Evolutionary conservation across 2,329 filamentous ascomycete species (phyloP).

Genomic region (Cladosporium austrohemisphaericum): DNA sequence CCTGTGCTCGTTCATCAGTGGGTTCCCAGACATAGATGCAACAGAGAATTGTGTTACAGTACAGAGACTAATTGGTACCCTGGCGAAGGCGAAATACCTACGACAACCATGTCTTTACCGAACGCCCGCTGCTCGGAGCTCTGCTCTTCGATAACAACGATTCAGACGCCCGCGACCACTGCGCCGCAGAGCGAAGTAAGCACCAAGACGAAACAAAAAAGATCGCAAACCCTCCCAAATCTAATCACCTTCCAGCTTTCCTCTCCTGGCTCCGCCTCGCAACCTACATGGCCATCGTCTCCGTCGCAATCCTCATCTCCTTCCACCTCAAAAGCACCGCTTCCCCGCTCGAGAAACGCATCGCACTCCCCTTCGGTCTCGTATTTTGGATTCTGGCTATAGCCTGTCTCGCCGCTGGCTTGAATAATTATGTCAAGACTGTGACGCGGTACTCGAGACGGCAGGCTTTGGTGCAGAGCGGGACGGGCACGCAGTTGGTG

Average conservation of each 20-base stretch:
- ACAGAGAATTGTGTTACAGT: neutral
- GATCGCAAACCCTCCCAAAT: neutral
- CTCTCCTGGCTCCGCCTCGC: constrained; percentile 86
- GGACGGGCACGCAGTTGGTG: constrained; percentile 84
- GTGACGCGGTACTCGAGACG: constrained; percentile 77
- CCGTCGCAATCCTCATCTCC: constrained; percentile 84
- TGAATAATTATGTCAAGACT: constrained; percentile 81
- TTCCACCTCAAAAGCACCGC: constrained; percentile 83
- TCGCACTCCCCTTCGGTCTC: constrained; percentile 79
- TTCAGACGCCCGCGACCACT: constrained; percentile 73
- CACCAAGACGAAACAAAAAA: neutral
- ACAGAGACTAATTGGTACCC: too few species aligned
- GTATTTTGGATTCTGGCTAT: constrained; percentile 83
- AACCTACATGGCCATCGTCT: constrained; percentile 86
- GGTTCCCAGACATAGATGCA: constrained; percentile 19
- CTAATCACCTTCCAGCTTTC: constrained; percentile 60
- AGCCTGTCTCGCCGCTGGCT: constrained; percentile 69
- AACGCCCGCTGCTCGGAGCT: constrained; percentile 62
- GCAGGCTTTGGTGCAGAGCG: constrained; percentile 82
- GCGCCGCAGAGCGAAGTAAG: constrained; percentile 69
- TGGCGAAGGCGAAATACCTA: constrained; percentile 42
- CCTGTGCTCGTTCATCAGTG: constrained; percentile 51
- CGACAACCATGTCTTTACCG: constrained; percentile 50
- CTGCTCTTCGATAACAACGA: constrained; percentile 70
- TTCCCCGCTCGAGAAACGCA: constrained; percentile 64